These are phyloP conservation scores for Neopestalotiopsis rosae DNA, from an alignment of 2,329 filamentous ascomycete genomes.

Conservation along the genomic window DNA sequence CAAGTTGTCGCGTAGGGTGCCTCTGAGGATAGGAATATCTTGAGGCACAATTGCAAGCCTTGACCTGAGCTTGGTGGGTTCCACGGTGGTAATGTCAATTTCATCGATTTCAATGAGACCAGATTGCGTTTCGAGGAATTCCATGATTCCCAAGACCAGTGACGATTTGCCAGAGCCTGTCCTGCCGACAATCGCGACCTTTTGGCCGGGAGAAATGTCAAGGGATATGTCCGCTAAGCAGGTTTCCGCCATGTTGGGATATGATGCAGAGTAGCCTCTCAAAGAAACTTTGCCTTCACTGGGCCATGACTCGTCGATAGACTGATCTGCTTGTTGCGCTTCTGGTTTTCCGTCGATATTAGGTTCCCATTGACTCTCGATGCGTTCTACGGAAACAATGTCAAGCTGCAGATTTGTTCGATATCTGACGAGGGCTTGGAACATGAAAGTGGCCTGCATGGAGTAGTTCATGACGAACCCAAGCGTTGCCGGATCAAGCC, in stretches of 20 bases:
- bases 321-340: not conserved
- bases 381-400: not conserved
- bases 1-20: not conserved
- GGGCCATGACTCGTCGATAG: not conserved
- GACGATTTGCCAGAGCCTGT: not conserved
- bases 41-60: not conserved
- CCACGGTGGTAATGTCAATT: not conserved
- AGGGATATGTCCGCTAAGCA: not conserved
- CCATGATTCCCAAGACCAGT: not conserved
- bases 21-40: not conserved
- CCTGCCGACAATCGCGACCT: not conserved
- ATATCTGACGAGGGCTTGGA: not conserved
- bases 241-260: not conserved
- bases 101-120: not conserved
- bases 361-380: not conserved
- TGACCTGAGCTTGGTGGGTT: not conserved
- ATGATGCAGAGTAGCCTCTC: not conserved
- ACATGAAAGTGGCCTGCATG: not conserved
- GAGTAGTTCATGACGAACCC: not conserved
- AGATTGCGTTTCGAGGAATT: not conserved
- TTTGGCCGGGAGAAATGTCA: not conserved
- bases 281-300: not conserved
- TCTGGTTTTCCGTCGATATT: not conserved
- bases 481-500: not conserved
- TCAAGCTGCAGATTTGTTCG: not conserved